phyloP scores from a whole-genome alignment of 805 yeast genomes.

The Saturnispora besseyi region DNA sequence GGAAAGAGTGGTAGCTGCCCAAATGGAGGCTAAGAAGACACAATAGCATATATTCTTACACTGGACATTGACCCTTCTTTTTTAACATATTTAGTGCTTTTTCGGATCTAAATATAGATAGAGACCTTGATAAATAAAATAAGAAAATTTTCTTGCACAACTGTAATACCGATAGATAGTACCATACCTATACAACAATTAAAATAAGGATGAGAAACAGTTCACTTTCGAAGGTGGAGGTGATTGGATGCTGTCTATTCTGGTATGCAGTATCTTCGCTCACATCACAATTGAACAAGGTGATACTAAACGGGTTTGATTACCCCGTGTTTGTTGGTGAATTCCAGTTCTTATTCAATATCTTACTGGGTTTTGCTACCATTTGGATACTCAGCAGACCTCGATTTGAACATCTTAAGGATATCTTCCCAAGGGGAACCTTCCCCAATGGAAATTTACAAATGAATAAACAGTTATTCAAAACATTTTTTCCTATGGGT shows the following conservation, averaged over 20 bases:
- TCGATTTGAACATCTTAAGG: constrained; percentile 1
- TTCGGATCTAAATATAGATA: not conserved
- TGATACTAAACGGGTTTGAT: constrained; percentile 44
- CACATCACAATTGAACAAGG: constrained; percentile 56
- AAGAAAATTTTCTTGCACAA: not conserved
- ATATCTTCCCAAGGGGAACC: constrained; percentile 43
- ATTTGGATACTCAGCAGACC: constrained; percentile 13
- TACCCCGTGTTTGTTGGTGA: constrained; percentile 59
- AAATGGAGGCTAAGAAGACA: not conserved
- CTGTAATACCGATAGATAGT: not conserved
- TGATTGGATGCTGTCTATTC: constrained; percentile 18
- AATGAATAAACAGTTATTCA: constrained; percentile 32
- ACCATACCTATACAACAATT: not conserved
- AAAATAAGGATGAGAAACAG: not conserved
- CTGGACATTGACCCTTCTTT: not conserved
- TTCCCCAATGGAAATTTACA: constrained; percentile 33
- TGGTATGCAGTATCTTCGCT: constrained; percentile 59
- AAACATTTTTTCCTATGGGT: constrained; percentile 53
- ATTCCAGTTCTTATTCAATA: constrained; percentile 49
- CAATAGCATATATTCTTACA: not conserved
- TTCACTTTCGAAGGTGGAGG: constrained; percentile 1
- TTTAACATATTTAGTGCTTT: not conserved
- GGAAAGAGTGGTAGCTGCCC: constrained; percentile 5
- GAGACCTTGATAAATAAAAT: not conserved
- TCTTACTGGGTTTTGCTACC: constrained; percentile 21